phyloP scores from a whole-genome alignment of 345 rosid genomes.

The Orychophragmus violaceus region DNA sequence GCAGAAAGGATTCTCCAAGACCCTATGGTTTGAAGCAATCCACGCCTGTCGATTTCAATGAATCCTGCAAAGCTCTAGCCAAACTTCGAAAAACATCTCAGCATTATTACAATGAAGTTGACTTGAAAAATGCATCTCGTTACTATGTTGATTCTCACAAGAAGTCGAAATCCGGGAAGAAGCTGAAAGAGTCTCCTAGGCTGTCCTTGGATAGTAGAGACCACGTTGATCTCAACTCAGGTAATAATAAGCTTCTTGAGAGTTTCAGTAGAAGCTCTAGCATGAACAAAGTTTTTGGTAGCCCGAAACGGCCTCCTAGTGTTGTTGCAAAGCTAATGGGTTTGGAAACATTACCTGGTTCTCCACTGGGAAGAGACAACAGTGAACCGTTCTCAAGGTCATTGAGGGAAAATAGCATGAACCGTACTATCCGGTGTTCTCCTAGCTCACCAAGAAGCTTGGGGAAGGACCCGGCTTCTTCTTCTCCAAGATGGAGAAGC shows the following conservation, averaged over 20 bases:
- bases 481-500: conserved; percentile 60
- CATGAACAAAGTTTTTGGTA: conserved; percentile 28
- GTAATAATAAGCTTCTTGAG: conserved; percentile 25
- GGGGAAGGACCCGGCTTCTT: conserved; percentile 49
- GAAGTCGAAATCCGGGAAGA: conserved; percentile 46
- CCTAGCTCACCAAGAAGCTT: conserved; percentile 46
- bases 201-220: conserved; percentile 67
- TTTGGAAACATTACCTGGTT: conserved; percentile 72
- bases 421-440: conserved; percentile 38
- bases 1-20: conserved; percentile 65
- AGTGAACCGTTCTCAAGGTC: conserved; percentile 42
- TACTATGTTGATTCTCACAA: conserved; percentile 62
- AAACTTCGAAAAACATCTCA: conserved; percentile 59
- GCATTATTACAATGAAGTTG: conserved; percentile 39
- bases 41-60: conserved; percentile 52
- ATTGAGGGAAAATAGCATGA: conserved; percentile 39
- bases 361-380: conserved; percentile 36
- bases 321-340: conserved; percentile 97
- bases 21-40: conserved; percentile 49
- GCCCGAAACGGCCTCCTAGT: conserved; percentile 56
- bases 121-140: conserved; percentile 49
- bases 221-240: conserved; percentile 34
- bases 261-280: conserved; percentile 41
- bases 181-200: conserved; percentile 73
- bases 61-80: conserved; percentile 61